Base-by-base conservation (phyloP, 805 yeast species). In the Jamesozyma rosinii region DNA sequence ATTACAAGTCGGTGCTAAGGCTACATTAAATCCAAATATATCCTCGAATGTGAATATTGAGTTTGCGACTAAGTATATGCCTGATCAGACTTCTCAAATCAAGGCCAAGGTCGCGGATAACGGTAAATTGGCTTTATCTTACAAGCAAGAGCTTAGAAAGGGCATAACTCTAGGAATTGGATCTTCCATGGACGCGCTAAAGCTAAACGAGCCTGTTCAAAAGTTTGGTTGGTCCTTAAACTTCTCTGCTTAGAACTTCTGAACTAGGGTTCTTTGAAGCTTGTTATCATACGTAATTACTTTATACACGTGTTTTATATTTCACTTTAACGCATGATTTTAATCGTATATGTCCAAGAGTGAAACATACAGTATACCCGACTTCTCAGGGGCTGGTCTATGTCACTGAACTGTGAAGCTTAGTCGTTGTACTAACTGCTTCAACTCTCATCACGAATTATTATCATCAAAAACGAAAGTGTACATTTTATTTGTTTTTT, bases 1-100 rank as follows among this genome's bases (percentile, higher is more conserved):
- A 58, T 86, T 90, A 58, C 96, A 92, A 78, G 95, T 88, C 59
- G 98, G 97, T 74, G 95, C 97, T 63, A 89, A 85, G 77, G 95
- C 96, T 61, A 81, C 92, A 54, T 86, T 90, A 80, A 95, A 88
- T 74, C 80, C 95, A 51, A 76, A 78, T 68, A 65, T 77, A 38
- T 64, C 64, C 49, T 67, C 83, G 40, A 77, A 88, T 63, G 96
- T 89, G 59, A 86, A 83, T 62, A 80, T 92, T 61, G 98, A 92
- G 77, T 83, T 89, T 53, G 97, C 96, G 59, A 79, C 96, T 68
- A 90, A 87, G 79, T 90, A 90, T 79, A 71, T 74, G 56, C 80
- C 94, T 65, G 98, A 92, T 75, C 66, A 75, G 46, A 66, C 90
- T 51, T 81, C 96, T 52, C 89, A 85, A 65, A 83, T 92, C 68